These are phyloP conservation scores for Nakazawaea sp. DNA, from an alignment of 805 yeast species.

Conservation along the genomic window DNA sequence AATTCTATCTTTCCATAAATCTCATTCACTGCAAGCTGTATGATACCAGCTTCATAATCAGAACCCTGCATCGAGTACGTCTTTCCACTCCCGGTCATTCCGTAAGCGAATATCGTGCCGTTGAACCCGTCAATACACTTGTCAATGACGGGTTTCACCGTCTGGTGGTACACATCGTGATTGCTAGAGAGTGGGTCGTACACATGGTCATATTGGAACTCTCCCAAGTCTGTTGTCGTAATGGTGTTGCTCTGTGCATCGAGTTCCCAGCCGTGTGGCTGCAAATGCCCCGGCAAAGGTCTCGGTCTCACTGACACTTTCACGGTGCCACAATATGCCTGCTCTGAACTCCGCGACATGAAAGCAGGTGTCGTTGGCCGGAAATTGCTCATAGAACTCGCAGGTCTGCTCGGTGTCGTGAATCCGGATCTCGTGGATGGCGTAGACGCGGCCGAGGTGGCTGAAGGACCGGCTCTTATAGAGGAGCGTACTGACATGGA, in stretches of 20 bases:
- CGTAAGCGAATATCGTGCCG: constrained; percentile 89
- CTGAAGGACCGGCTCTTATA: not conserved
- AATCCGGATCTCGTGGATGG: constrained; percentile 9
- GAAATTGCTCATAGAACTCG: constrained; percentile 12
- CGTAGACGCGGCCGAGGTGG: constrained; percentile 11
- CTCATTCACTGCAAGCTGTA: constrained; percentile 57
- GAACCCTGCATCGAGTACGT: constrained; percentile 83
- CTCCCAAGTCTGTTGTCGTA: constrained; percentile 47
- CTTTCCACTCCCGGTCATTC: constrained; percentile 93
- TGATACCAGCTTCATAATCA: constrained; percentile 57
- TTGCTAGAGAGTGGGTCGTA: constrained; percentile 54
- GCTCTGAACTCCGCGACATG: no score
- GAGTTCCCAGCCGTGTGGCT: constrained; percentile 34
- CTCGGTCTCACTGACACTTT: constrained; percentile 74
- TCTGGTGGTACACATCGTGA: constrained; percentile 48
- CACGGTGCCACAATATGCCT: constrained; percentile 60
- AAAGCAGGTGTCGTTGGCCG: constrained; percentile 12
- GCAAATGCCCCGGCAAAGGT: constrained; percentile 34
- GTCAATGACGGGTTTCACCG: constrained; percentile 46
- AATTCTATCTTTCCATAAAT: constrained; percentile 43
- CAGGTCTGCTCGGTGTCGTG: constrained; percentile 12
- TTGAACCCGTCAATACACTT: constrained; percentile 69
- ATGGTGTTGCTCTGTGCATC: constrained; percentile 33
- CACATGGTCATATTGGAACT: constrained; percentile 74
- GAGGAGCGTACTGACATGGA: not conserved